Evolutionary conservation across 2,329 filamentous ascomycete species (phyloP).

Genomic region (Fusarium musae): DNA sequence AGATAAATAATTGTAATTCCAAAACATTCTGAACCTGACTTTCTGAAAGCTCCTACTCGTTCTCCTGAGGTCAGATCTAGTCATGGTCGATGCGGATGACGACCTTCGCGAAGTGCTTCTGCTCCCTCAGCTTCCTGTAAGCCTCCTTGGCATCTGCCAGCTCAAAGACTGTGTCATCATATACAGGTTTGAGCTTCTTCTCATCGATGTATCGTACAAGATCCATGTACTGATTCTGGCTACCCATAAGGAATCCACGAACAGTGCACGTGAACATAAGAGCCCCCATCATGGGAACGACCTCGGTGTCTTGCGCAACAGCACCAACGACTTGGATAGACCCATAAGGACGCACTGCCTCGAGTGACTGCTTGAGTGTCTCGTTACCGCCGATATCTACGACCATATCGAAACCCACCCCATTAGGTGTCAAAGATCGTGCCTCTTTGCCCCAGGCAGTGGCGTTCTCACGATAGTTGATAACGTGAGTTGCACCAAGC

Average conservation of each 20-base stretch:
- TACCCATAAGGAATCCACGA: constrained; percentile 46
- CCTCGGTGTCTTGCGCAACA: constrained; percentile 38
- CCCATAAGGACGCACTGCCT: constrained; percentile 55
- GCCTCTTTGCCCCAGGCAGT: constrained; percentile 69
- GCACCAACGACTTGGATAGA: constrained; percentile 49
- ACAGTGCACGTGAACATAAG: constrained; percentile 44
- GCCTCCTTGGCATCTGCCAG: constrained; percentile 48
- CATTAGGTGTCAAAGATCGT: constrained; percentile 57
- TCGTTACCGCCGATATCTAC: constrained; percentile 73
- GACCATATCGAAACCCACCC: constrained; percentile 68
- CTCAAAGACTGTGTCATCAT: constrained; percentile 48
- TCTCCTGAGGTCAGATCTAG: too few species aligned
- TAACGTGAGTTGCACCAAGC: constrained; percentile 66
- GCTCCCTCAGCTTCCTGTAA: constrained; percentile 46
- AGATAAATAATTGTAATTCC: not conserved
- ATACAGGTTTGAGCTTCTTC: constrained; percentile 44
- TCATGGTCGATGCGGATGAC: constrained; percentile 45
- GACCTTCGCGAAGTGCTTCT: constrained; percentile 53
- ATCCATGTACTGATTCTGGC: constrained; percentile 43
- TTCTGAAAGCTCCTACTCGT: rapidly evolving
- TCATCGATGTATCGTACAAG: constrained; percentile 48
- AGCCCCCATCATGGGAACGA: constrained; percentile 41
- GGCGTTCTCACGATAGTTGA: constrained; percentile 69
- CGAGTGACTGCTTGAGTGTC: constrained; percentile 68
- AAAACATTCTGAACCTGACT: not conserved